phyloP scores from a whole-genome alignment of 148 eudicot genomes.

The Persicaria maculosa region DNA sequence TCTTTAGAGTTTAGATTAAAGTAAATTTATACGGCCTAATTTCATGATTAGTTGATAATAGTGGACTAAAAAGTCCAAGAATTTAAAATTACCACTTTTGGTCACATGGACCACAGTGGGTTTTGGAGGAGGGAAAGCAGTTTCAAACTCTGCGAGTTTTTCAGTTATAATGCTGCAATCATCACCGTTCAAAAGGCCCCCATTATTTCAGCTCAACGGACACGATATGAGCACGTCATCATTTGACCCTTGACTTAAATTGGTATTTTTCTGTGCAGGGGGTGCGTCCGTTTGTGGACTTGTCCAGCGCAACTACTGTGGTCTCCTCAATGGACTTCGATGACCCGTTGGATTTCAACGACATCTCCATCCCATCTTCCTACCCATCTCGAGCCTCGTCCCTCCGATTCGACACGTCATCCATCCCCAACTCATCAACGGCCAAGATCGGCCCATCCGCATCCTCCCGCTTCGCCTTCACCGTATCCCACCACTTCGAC shows the following conservation, averaged over 20 bases:
- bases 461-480: conserved; percentile 89
- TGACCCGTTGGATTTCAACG: conserved; percentile 53
- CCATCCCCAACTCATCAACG: conserved; percentile 26
- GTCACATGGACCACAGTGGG: conserved; percentile 11
- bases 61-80: neutral
- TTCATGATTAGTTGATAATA: too few relatives aligned
- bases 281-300: conserved; percentile 78
- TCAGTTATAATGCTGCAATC: conserved; percentile 1
- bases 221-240: conserved; percentile 11
- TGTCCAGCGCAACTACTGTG: conserved; percentile 46
- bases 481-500: conserved; percentile 78
- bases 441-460: conserved; percentile 69
- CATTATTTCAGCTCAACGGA: neutral
- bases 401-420: conserved; percentile 67
- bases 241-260: neutral
- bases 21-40: too few relatives aligned
- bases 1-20: too few relatives aligned
- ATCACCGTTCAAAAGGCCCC: conserved; percentile 1
- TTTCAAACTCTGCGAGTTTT: conserved; percentile 1
- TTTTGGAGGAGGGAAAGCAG: neutral
- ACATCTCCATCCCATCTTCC: conserved; percentile 31
- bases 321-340: conserved; percentile 77
- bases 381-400: conserved; percentile 75
- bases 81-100: conserved; percentile 7
- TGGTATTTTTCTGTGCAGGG: conserved; percentile 36